Percentiles rank a stretch among this genome's conserved stretches.
These are phyloP conservation scores for Mycena alexandri DNA, from an alignment of 768 basidiomycete species.

Conservation along the genomic window DNA sequence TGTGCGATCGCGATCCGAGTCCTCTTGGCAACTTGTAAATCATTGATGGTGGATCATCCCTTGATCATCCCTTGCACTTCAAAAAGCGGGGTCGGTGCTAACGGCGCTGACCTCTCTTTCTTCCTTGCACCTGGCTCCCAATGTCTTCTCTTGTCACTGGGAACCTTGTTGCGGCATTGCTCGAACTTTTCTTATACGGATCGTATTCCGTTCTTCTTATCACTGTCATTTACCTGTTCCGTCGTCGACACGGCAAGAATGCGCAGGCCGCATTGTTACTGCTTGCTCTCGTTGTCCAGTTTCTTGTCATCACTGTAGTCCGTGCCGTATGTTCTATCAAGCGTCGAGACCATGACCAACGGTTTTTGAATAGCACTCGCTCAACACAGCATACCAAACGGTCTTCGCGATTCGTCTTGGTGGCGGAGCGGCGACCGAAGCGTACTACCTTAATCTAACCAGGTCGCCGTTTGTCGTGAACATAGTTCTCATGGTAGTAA, in stretches of 20 bases:
- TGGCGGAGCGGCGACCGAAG: constrained; percentile 11
- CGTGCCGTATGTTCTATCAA: constrained; percentile 11
- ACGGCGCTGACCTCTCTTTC: constrained; percentile 13
- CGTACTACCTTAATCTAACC: constrained; percentile 26
- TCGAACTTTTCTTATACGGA: constrained; percentile 30
- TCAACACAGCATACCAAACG: constrained; percentile 26
- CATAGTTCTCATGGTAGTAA: constrained; percentile 27
- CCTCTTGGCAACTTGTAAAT: too few species aligned
- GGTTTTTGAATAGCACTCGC: constrained; percentile 14
- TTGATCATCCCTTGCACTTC: background rate
- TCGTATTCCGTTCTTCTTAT: constrained; percentile 27
- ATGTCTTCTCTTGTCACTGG: constrained; percentile 26
- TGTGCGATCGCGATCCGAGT: too few species aligned
- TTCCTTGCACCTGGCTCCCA: constrained; percentile 18
- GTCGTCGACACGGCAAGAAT: constrained; percentile 30
- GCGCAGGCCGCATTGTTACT: constrained; percentile 17
- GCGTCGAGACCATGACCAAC: constrained; percentile 2
- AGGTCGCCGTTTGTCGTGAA: constrained; percentile 26
- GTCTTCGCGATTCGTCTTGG: constrained; percentile 26
- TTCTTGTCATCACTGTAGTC: constrained; percentile 22
- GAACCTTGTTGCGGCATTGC: constrained; percentile 24
- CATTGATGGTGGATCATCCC: too few species aligned
- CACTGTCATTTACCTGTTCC: constrained; percentile 30
- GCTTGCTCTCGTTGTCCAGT: constrained; percentile 25
- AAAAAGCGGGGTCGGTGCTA: constrained; percentile 1